Evolutionary conservation across 257 asterid species (phyloP).

Genomic region (Fraxinus quadrangulata): DNA sequence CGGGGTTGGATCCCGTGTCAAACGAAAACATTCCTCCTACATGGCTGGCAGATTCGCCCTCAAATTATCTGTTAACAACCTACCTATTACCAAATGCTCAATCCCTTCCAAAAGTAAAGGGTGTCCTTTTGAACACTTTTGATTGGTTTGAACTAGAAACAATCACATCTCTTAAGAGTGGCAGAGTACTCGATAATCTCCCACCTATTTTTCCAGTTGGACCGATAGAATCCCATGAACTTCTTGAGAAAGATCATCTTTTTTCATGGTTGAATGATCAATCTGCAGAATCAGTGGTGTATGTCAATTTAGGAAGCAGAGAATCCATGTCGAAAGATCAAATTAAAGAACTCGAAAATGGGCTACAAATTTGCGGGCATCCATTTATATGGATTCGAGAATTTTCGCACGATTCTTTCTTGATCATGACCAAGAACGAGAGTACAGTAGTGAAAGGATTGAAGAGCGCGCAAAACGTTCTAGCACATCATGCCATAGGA

Average conservation of each 20-base stretch:
- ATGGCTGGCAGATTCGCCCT: conserved; percentile 32
- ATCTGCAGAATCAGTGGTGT: conserved; percentile 37
- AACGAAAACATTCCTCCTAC: conserved; percentile 35
- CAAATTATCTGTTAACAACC: conserved; percentile 30
- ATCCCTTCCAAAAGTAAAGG: conserved; percentile 37
- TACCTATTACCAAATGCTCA: conserved; percentile 41
- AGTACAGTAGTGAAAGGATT: conserved; percentile 31
- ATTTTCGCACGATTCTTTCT: conserved; percentile 17
- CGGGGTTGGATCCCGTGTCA: conserved; percentile 33
- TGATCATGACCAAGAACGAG: conserved; percentile 14
- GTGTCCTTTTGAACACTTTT: conserved; percentile 43
- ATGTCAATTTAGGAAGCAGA: conserved; percentile 36
- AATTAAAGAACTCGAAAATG: conserved; percentile 31
- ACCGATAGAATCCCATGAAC: conserved; percentile 31
- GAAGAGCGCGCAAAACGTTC: conserved; percentile 25
- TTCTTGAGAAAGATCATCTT: conserved; percentile 20
- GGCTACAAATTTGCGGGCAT: conserved; percentile 32
- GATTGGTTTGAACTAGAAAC: conserved; percentile 44
- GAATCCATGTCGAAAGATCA: conserved; percentile 35
- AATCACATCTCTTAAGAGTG: conserved; percentile 30
- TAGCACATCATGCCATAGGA: conserved; percentile 48
- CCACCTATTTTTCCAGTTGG: conserved; percentile 48
- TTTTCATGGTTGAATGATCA: conserved; percentile 40
- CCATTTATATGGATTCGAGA: conserved; percentile 34
- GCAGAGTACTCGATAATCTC: conserved; percentile 21